phyloP scores from a whole-genome alignment of 768 basidiomycete species.

The Boletus pseudo-olivaceus region DNA sequence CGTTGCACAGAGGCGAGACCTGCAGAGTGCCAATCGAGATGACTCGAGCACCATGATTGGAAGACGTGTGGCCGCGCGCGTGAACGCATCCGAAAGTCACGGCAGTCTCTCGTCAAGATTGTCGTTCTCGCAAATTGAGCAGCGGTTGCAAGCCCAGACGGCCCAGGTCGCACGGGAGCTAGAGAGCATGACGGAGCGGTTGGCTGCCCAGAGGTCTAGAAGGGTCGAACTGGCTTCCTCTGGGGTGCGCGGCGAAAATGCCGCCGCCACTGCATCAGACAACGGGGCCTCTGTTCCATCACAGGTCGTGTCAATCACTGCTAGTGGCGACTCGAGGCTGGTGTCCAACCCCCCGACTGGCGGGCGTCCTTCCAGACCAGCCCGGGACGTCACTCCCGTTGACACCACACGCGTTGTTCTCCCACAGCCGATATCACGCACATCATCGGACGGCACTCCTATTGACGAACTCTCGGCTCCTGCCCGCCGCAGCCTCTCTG shows the following conservation, averaged over 20 bases:
- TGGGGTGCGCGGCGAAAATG: constrained; percentile 4
- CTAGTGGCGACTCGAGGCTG: constrained; percentile 1
- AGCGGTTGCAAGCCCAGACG: constrained; percentile 28
- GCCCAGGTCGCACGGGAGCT: constrained; percentile 32
- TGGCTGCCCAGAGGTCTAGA: constrained; percentile 23
- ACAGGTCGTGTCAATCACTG: background rate
- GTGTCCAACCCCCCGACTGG: constrained; percentile 6
- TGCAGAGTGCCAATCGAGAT: constrained; percentile 20
- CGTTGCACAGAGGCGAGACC: constrained; percentile 16
- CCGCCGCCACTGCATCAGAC: background rate
- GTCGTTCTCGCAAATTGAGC: constrained; percentile 26
- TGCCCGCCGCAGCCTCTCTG: constrained; percentile 19
- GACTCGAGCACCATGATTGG: constrained; percentile 35
- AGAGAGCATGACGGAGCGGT: constrained; percentile 30
- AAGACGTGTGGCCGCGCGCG: constrained; percentile 33
- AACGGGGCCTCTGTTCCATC: background rate
- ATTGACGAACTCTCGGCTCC: constrained; percentile 14
- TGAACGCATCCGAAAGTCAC: constrained; percentile 18
- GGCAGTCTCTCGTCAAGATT: constrained; percentile 16
- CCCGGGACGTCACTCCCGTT: constrained; percentile 15
- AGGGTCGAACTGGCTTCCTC: constrained; percentile 20
- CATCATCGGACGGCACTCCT: constrained; percentile 20
- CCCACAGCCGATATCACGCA: constrained; percentile 25
- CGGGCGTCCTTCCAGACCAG: constrained; percentile 14
- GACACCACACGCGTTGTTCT: constrained; percentile 19